Evolutionary conservation across 768 basidiomycete genomes (phyloP).

Genomic region (Kwoniella botswanensis): DNA sequence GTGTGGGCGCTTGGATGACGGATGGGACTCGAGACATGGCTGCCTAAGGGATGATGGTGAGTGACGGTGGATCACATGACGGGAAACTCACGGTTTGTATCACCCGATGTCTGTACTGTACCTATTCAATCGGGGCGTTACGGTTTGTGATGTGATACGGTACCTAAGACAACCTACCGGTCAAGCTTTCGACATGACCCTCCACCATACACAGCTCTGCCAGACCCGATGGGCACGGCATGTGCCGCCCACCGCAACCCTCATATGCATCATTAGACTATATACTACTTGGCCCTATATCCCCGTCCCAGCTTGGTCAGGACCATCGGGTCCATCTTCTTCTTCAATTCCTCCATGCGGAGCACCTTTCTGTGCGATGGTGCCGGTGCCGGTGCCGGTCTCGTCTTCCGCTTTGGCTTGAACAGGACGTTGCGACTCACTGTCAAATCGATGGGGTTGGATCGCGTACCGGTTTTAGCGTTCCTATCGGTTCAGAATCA

Average conservation of each 20-base stretch:
- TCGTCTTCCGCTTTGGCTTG: neutral
- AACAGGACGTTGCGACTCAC: no score
- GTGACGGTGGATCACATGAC: neutral
- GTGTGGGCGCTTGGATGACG: neutral
- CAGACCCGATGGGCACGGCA: neutral
- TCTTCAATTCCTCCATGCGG: neutral
- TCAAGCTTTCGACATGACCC: no score
- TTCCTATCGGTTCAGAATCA: neutral
- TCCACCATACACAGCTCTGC: neutral
- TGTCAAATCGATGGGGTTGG: no score
- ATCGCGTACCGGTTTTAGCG: neutral
- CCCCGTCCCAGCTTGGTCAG: constrained; percentile 4
- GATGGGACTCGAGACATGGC: neutral
- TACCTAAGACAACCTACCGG: no score
- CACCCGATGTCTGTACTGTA: no score
- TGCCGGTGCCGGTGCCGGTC: neutral
- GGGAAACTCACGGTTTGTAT: neutral
- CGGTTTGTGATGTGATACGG: no score
- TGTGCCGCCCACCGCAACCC: neutral
- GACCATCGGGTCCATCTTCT: neutral
- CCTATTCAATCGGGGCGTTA: no score
- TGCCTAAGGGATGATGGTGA: neutral
- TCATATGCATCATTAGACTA: neutral
- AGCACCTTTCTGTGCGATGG: neutral
- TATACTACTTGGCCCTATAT: constrained; percentile 1